These are phyloP conservation scores for Vitis vinifera DNA, from an alignment of 164 flowering plant genomes.

Conservation along the genomic window DNA sequence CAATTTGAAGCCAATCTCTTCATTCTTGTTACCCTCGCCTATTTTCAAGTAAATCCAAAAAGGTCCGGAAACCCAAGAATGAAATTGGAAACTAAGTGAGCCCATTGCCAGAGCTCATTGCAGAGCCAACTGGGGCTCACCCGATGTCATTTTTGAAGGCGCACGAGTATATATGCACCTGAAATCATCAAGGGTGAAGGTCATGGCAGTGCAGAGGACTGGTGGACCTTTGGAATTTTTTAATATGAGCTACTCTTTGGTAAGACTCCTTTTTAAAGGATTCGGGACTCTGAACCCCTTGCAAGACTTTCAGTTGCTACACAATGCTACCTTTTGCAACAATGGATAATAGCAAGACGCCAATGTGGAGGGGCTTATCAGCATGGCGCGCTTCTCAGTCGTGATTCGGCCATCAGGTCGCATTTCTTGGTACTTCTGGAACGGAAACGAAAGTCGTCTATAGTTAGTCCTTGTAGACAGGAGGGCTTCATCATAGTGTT, in stretches of 20 bases:
- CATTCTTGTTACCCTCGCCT: too few relatives aligned
- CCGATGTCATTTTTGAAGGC: conserved; percentile 79
- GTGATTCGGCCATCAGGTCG: conserved; percentile 46
- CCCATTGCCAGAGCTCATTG: conserved; percentile 60
- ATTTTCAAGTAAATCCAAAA: too few relatives aligned
- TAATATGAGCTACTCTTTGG: conserved; percentile 62
- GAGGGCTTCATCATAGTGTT: conserved; percentile 11
- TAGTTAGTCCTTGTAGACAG: conserved; percentile 42
- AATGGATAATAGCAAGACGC: too few relatives aligned
- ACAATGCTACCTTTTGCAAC: too few relatives aligned
- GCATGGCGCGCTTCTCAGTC: conserved; percentile 40
- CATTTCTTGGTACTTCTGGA: conserved; percentile 58
- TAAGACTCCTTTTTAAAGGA: conserved; percentile 67
- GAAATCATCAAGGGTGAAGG: conserved; percentile 71
- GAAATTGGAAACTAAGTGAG: too few relatives aligned
- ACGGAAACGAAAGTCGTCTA: conserved; percentile 37
- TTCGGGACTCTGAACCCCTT: conserved; percentile 30
- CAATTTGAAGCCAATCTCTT: too few relatives aligned
- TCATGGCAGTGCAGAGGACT: conserved; percentile 74
- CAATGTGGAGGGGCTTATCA: conserved; percentile 2
- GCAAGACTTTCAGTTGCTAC: too few relatives aligned
- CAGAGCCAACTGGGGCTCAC: conserved; percentile 70
- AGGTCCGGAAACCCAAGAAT: too few relatives aligned
- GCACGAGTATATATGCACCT: conserved; percentile 65
- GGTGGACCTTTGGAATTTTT: conserved; percentile 79